Base-by-base conservation (phyloP, 257 asterid genomes). In the Solanum sejunctum region DNA sequence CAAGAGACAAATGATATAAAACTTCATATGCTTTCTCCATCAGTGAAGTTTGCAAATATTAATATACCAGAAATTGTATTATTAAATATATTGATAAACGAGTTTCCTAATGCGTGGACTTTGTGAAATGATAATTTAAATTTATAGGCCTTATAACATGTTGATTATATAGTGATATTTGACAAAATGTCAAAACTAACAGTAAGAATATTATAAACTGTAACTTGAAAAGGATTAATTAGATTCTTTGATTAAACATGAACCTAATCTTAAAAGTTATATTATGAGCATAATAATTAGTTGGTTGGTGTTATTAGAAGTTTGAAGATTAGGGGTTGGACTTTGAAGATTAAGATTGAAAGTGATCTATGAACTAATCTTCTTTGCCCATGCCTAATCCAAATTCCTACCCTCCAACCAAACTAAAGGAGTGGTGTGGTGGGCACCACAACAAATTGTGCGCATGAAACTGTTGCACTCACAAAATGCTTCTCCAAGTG, bases 401-500 rank as follows among this genome's bases (percentile, higher is more conserved):
- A 64, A 81, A 18, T 43, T 60, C 61, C 41, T 16, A 58, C 58
- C 84, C 57, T 66, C 26, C 72, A n/a, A 23, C 47, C 45, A 61
- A 55, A 32, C 28, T 58, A 28, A 82, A 77, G 28, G 73, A 83
- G 88, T 87, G 90, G 91, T 90, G 95, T 88, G 90, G 91, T 90
- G 95, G 93, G 91, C 88, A 84, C 92, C 86, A 82, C 91, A 87
- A 86, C 78, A 51, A 77, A 81, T 84, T 87, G 84, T 89, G 93
- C 96, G 98, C 98, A 90, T 92, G 98, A 70, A 88, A 92, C 93
- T 92, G 92, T 89, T 23, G 88, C 96, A 92, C 94, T 91, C 91
- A 89, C 91, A 49, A 87, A 82, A 87, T 78, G 84, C 83, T 17
- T 84, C n/a, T 83, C 16, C 83, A 36, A 69, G 77, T 69, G 77